Evolutionary conservation across 2,329 filamentous ascomycete species (phyloP), one percentile per base, ranked within the genome.

Genomic region (Penicillium sp.): DNA sequence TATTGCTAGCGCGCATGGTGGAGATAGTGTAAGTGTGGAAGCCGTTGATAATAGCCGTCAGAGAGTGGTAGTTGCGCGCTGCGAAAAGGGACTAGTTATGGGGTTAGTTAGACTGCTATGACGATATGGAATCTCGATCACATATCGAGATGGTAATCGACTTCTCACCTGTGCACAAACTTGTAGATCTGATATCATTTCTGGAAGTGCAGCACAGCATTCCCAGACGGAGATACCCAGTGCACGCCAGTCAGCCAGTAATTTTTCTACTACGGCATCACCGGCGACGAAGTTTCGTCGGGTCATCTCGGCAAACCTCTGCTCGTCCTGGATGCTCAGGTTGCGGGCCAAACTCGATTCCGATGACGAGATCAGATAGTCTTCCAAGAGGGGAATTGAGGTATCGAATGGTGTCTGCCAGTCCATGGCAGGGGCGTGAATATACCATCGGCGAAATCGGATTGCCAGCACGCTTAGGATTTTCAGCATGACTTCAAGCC

Each of bases 171-270:
- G 56, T 18, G 64, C 56, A 46, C 69, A 69, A 33, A 68, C 68
- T 53, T 66, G 64, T 8, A 73, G 56, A 46, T 60, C 65, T 9
- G 52, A 47, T 8, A 64, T 54, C 42, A 64, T 39, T 7, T 71
- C 64, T 7, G 69, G 68, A 30, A 71, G 50, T 10, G 66, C 69
- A 2, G 58, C 61, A 43, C 68, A 72, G 48, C 64, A 72, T 54
- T 73, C 70, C 63, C 68, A 71, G 1, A 68, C 64, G 1, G 64
- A 63, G 4, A 59, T 58, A 30, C 60, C 65, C 11, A 72, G 54
- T 16, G 46, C 39, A 30, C 64, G 58, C 70, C 70, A 73, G 37
- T 63, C 57, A 0, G 39, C 36, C 4, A 64, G 36, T 5, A 72
- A 36, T n/a, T 39, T 38, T 7, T 51, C 56, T 0, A 64, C 53